Base-by-base conservation (phyloP, 2,329 filamentous ascomycete genomes). In the Coniella vitis region DNA sequence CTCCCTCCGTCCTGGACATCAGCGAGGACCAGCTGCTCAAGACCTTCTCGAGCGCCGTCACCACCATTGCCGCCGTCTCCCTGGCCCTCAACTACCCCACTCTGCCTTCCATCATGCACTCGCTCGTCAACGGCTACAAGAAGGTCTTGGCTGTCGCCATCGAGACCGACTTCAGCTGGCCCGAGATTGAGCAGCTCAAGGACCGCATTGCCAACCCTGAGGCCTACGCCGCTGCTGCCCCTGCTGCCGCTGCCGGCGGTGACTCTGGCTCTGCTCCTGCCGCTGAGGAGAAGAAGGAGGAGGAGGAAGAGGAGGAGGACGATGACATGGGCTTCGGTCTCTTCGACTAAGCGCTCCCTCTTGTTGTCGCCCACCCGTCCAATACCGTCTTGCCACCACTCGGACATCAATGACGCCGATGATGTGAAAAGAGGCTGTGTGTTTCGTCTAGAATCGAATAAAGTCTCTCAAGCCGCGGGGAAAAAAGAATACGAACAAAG, bases 181-280 rank as follows among this genome's bases (percentile, higher is more conserved):
- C 90, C 64, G 89, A 88, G 73, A 95, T 98, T 66, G 84, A 94
- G 66, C 81, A 95, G 75, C 86, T 98, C 77, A 98, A 98, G 87
- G 93, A 98, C 78, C 90, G 93, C 71, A 96, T 98, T 65, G 89
- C 89, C 75, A 97, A 98, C 83, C 94, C 94, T 61, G 93, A 98
- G 48, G 89, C 89, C 48, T 98, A 97, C 71, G 93, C 91, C 58
- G 70, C 88, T 42, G 77, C 90, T 58, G 89, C 86, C 58, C 89
- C 91, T 51, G 81, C 69, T 57, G 85, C 83, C 49, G 76, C 75
- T 52, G 74, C 80, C 49, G 72, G 72, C 46, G 67, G 71, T 41
- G 69, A 46, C 48, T 37, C 71, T 53, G 73, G 71, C 55, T 70
- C 69, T 48, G 76, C 73, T 55, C 74, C 69, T 47, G 73, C 69